Conservation (phyloP, 2,329 filamentous ascomycete genomes). For the Neoascochyta sp. region DNA sequence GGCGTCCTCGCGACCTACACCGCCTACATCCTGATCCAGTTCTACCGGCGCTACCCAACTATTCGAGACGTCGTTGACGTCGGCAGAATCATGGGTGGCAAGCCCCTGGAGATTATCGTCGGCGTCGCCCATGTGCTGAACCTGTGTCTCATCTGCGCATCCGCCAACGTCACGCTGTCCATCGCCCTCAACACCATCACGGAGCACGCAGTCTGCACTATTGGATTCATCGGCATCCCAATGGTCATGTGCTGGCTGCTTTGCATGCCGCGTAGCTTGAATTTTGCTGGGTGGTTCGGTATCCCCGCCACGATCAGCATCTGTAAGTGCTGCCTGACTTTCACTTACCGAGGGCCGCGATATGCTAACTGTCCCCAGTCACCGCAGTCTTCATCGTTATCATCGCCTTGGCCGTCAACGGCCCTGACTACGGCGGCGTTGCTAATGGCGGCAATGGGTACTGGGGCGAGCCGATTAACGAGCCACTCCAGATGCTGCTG, state of each 20-base stretch:
- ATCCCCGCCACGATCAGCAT: constrained; percentile 6
- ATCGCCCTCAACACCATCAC: constrained; percentile 28
- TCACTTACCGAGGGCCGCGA: not conserved
- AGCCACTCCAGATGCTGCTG: constrained; percentile 6
- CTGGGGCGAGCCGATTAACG: constrained; percentile 4
- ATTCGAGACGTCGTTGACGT: constrained; percentile 4
- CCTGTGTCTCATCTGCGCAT: constrained; percentile 5
- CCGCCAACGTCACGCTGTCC: constrained; percentile 39
- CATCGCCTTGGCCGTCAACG: constrained; percentile 4
- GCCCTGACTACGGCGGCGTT: constrained; percentile 3
- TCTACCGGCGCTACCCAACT: constrained; percentile 3
- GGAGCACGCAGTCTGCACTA: constrained; percentile 56
- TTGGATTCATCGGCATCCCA: constrained; percentile 51
- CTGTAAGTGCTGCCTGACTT: constrained; percentile 14
- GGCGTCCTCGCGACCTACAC: constrained; percentile 5
- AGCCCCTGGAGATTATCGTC: constrained; percentile 4
- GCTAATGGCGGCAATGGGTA: constrained; percentile 5
- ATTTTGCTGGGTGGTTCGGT: constrained; percentile 9
- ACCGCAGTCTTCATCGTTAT: constrained; percentile 33
- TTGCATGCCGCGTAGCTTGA: constrained; percentile 12
- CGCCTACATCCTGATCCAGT: constrained; percentile 4
- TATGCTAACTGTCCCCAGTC: constrained; percentile 14
- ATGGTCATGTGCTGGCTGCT: constrained; percentile 14
- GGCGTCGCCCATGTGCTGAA: constrained; percentile 4
- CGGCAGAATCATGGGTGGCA: constrained; percentile 4